These are phyloP conservation scores for Copromyces sp. DNA, from an alignment of 495 filamentous ascomycete genomes.

Conservation along the genomic window DNA sequence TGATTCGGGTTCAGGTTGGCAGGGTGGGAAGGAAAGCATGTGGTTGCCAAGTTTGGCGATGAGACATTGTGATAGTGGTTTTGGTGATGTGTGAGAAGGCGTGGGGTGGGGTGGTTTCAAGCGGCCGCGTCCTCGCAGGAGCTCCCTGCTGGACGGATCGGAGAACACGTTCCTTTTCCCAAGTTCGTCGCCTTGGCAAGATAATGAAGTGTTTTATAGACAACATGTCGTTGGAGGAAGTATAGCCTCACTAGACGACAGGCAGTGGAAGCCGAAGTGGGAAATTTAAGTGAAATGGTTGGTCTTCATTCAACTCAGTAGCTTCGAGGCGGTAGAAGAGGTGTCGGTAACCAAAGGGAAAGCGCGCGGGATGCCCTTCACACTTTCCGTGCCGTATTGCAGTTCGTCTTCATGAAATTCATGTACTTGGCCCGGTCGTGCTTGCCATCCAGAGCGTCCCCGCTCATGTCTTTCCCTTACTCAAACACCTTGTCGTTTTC, in stretches of 20 bases:
- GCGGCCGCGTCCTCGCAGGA: neutral
- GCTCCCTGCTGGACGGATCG: neutral
- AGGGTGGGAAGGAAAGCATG: neutral
- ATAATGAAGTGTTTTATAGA: neutral
- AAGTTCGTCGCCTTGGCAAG: neutral
- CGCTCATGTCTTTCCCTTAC: neutral
- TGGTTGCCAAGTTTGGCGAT: neutral
- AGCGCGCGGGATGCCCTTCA: neutral
- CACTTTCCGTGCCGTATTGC: neutral
- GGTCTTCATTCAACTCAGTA: neutral
- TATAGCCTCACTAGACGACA: neutral
- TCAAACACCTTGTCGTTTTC: too few species aligned
- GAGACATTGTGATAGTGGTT: neutral
- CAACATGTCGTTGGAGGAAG: neutral
- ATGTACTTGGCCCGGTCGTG: neutral
- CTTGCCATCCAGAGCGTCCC: neutral
- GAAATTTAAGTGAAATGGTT: neutral
- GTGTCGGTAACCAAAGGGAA: neutral
- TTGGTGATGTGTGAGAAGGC: neutral
- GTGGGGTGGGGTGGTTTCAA: neutral
- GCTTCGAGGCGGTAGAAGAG: neutral
- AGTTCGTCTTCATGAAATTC: neutral
- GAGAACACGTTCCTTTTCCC: neutral
- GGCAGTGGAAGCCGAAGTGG: neutral
- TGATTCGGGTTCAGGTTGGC: neutral